Evolutionary conservation across 176 grass and related monocot genomes (phyloP).

Genomic region (Avena sativa): DNA sequence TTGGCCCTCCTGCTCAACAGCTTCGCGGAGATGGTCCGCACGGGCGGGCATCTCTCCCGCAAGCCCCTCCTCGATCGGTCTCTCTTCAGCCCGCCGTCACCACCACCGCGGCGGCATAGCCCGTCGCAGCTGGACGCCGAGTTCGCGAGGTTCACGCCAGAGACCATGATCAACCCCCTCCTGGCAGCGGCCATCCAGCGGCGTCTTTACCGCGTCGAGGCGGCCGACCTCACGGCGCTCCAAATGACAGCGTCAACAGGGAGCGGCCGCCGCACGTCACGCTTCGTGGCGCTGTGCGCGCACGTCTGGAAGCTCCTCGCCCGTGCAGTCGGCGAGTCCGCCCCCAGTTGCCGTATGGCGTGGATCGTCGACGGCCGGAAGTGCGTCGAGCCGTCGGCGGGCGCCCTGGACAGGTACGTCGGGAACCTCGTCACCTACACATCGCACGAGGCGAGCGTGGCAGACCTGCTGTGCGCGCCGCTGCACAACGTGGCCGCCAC

Average conservation of each 20-base stretch:
- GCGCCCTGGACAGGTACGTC: slow-evolving; percentile 49
- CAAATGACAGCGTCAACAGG: slow-evolving; percentile 6
- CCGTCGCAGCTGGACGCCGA: slow-evolving; percentile 50
- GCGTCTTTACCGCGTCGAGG: slow-evolving; percentile 58
- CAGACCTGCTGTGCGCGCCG: slow-evolving; percentile 40
- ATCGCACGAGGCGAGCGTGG: slow-evolving; percentile 50
- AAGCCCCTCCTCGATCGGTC: slow-evolving; percentile 58
- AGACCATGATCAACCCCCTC: slow-evolving; percentile 56
- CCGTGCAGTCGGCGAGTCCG: slow-evolving; percentile 49
- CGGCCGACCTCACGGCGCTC: slow-evolving; percentile 47
- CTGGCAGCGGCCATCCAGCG: slow-evolving; percentile 45
- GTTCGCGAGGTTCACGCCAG: slow-evolving; percentile 58
- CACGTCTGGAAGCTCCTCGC: slow-evolving; percentile 78
- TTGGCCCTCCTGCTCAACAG: slow-evolving; percentile 35
- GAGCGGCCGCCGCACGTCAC: slow-evolving; percentile 15
- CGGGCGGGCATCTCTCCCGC: slow-evolving; percentile 41
- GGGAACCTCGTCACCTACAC: slow-evolving; percentile 71
- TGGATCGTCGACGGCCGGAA: slow-evolving; percentile 69
- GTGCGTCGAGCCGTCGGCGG: slow-evolving; percentile 43
- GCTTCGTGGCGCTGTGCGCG: slow-evolving; percentile 60
- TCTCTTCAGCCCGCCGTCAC: slow-evolving; percentile 48
- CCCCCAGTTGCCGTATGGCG: slow-evolving; percentile 59
- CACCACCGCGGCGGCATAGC: slow-evolving; percentile 41
- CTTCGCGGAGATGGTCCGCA: slow-evolving; percentile 49
- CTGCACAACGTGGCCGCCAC: slow-evolving; percentile 34